phyloP scores from a whole-genome alignment of 2,329 filamentous ascomycete species.

The Penicillium fuscoglaucum region DNA sequence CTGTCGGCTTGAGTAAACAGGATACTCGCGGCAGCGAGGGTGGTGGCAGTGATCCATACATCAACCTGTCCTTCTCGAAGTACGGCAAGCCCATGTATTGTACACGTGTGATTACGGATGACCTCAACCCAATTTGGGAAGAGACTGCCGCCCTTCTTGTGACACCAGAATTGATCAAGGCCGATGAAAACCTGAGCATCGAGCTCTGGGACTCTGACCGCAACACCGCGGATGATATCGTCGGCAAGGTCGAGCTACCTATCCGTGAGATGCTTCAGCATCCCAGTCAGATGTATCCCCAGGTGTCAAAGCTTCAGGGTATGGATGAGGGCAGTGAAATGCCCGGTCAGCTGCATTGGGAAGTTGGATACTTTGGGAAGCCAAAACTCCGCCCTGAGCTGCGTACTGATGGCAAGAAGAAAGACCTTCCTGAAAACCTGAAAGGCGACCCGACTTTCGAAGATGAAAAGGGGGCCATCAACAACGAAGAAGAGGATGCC shows the following conservation, averaged over 20 bases:
- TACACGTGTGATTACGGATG: conserved; percentile 91
- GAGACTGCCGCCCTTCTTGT: conserved; percentile 84
- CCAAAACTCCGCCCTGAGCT: conserved; percentile 82
- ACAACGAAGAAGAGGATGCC: conserved; percentile 74
- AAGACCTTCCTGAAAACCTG: conserved; percentile 70
- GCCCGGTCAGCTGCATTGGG: conserved; percentile 94
- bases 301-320: conserved; percentile 78
- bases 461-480: conserved; percentile 79
- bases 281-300: conserved; percentile 87
- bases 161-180: conserved; percentile 86
- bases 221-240: conserved; percentile 88
- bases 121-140: conserved; percentile 89
- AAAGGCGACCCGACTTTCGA: conserved; percentile 75
- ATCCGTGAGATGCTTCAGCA: conserved; percentile 95
- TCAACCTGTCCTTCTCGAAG: conserved; percentile 91
- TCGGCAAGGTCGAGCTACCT: conserved; percentile 89
- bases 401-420: conserved; percentile 82
- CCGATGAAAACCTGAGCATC: conserved; percentile 86
- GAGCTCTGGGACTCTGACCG: conserved; percentile 97
- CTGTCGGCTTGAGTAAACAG: conserved; percentile 85
- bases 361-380: conserved; percentile 93
- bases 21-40: conserved; percentile 78
- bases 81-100: conserved; percentile 98
- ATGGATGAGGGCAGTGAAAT: conserved; percentile 82
- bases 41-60: conserved; percentile 92